These are phyloP conservation scores for Candida sp. DNA, from an alignment of 1,139 yeast species.

Conservation along the genomic window DNA sequence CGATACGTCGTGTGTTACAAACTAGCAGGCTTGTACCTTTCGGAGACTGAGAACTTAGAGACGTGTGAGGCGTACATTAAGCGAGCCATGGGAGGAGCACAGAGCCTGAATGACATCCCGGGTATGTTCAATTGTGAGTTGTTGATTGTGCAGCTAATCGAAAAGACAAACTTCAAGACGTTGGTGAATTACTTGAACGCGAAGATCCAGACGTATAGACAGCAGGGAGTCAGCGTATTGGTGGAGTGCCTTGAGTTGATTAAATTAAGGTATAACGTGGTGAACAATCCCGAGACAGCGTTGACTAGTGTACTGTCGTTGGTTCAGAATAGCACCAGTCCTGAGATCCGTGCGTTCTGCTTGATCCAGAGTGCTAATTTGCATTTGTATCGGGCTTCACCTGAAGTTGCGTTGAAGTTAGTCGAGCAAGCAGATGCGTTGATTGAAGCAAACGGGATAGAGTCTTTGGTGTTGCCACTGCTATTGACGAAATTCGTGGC, in stretches of 20 bases:
- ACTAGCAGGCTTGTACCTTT: conserved; percentile 37
- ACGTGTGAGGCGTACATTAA: conserved; percentile 45
- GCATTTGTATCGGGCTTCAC: conserved; percentile 34
- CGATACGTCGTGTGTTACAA: conserved; percentile 36
- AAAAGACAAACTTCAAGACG: conserved; percentile 24
- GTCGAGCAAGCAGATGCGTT: conserved; percentile 18
- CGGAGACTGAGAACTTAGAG: conserved; percentile 43
- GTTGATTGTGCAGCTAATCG: conserved; percentile 36
- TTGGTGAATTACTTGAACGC: conserved; percentile 31
- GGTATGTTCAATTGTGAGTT: conserved; percentile 31
- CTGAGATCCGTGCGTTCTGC: conserved; percentile 18
- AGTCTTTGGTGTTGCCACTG: neutral
- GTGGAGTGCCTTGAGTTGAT: conserved; percentile 29
- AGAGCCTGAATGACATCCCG: too few relatives aligned
- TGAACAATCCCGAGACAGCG: conserved; percentile 26
- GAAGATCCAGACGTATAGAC: conserved; percentile 22
- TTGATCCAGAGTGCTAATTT: conserved; percentile 25
- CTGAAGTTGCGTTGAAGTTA: conserved; percentile 17
- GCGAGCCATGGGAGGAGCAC: conserved; percentile 24
- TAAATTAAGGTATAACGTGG: conserved; percentile 31
- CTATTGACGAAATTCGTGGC: conserved; percentile 1
- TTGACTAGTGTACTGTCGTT: conserved; percentile 20
- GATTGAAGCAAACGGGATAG: neutral
- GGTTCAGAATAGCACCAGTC: conserved; percentile 14
- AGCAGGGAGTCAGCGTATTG: conserved; percentile 16